These are phyloP conservation scores for Talaromyces trachyspermus DNA, from an alignment of 495 filamentous ascomycete genomes.

Conservation along the genomic window DNA sequence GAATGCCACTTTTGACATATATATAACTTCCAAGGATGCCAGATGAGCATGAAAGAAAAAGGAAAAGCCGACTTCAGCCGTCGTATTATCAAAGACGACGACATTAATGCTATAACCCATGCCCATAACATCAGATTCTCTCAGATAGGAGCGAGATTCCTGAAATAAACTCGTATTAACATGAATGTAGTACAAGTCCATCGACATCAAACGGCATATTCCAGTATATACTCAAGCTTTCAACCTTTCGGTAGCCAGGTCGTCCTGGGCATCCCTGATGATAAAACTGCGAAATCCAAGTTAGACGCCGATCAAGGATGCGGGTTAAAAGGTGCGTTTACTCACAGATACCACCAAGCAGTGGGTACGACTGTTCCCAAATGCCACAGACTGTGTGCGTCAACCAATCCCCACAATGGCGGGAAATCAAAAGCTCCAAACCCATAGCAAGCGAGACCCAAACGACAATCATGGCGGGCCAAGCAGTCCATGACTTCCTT, in stretches of 20 bases:
- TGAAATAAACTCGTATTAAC: neutral
- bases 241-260: conserved; percentile 49
- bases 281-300: conserved; percentile 53
- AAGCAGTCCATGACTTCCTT: conserved; percentile 67
- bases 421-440: conserved; percentile 91
- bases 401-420: conserved; percentile 71
- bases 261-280: conserved; percentile 69
- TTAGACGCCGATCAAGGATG: conserved; percentile 4
- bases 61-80: too few relatives aligned
- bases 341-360: conserved; percentile 93
- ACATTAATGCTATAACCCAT: neutral
- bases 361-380: conserved; percentile 83
- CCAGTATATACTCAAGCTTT: conserved; percentile 31
- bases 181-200: neutral
- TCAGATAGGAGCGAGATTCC: too few relatives aligned
- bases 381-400: conserved; percentile 97
- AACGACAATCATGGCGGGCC: conserved; percentile 87
- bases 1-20: too few relatives aligned
- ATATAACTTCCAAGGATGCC: too few relatives aligned
- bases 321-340: conserved; percentile 21
- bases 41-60: too few relatives aligned
- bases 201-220: neutral
- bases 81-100: too few relatives aligned
- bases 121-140: neutral
- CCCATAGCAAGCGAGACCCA: conserved; percentile 94